Evolutionary conservation across 768 basidiomycete genomes (phyloP), one percentile per base, ranked within the genome.

Genomic region (Mycena floridula): DNA sequence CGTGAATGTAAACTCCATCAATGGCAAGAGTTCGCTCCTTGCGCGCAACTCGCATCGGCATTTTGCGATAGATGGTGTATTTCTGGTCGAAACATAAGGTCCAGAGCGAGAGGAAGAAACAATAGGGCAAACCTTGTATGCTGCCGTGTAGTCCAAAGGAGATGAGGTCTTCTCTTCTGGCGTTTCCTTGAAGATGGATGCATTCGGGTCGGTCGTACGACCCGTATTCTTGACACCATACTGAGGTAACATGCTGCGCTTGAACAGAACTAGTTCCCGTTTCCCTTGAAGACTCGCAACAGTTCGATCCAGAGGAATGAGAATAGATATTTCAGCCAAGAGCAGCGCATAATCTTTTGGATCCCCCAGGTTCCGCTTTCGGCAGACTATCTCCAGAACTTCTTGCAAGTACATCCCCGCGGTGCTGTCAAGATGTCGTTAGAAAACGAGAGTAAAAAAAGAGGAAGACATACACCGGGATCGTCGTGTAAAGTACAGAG

Each of bases 351-450:
- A 97, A 46, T 91, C 85, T 46, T 85, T 79, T 24, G 85, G 76
- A 54, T 84, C 76, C 22, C 68, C 64, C 23, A 89, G 63, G 55
- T 79, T 80, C 40, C 83, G 76, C 56, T 78, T 79, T 27, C 77
- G 72, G 58, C 88, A 91, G 1, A 90, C 84, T 18, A 82, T 70
- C 49, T 96, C 95, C 20, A 96, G 75, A 1, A 90, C 89, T 61
- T 98, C 95, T 54, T 94, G 92, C 79, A 97, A 86, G 61, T 98
- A 98, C 85, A 92, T 96, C 7, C 89, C 91, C 12, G 89, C 82
- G 7, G 91, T 82, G 5, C 85, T 89, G n/a, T n/a, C n/a, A n/a
- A n/a, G 55, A 30, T 26, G 11, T 40, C 13, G 7, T 18, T 26
- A 23, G 22, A 16, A 8, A 9, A n/a, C 30, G 3, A 36, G 25